These are phyloP conservation scores for Ricinus communis DNA, from an alignment of 345 rosid genomes.

Conservation along the genomic window DNA sequence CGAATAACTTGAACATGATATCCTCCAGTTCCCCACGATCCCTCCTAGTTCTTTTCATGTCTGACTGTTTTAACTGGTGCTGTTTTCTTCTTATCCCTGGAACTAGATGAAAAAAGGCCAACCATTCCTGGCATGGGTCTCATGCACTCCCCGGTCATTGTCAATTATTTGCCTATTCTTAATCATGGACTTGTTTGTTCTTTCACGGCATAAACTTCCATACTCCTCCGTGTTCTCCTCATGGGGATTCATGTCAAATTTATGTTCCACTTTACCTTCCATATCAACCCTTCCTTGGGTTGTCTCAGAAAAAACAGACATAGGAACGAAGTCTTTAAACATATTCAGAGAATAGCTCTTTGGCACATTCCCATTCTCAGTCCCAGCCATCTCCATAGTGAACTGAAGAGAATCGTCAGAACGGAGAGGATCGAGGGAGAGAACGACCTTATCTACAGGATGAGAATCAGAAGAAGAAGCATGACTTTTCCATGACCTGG, in stretches of 20 bases:
- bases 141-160: constrained; percentile 89
- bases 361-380: constrained; percentile 55
- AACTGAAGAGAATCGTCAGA: constrained; percentile 59
- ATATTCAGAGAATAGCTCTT: constrained; percentile 79
- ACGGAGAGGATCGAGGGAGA: constrained; percentile 55
- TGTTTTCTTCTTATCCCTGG: constrained; percentile 88
- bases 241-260: constrained; percentile 91
- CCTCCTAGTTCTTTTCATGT: constrained; percentile 87
- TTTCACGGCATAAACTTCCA: constrained; percentile 83
- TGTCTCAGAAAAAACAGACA: constrained; percentile 67
- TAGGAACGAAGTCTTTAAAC: constrained; percentile 87
- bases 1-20: constrained; percentile 97
- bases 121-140: constrained; percentile 91
- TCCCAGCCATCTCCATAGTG: constrained; percentile 67
- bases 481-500: constrained; percentile 65
- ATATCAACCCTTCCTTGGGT: constrained; percentile 51
- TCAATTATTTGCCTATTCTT: constrained; percentile 80
- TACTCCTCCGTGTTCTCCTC: constrained; percentile 73
- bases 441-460: constrained; percentile 65
- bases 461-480: constrained; percentile 48
- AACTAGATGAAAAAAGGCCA: constrained; percentile 54
- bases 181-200: constrained; percentile 82
- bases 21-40: constrained; percentile 94
- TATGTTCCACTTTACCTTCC: constrained; percentile 85
- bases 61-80: constrained; percentile 73